phyloP scores from a whole-genome alignment of 2,329 filamentous ascomycete genomes.

The Diaporthe humulicola region DNA sequence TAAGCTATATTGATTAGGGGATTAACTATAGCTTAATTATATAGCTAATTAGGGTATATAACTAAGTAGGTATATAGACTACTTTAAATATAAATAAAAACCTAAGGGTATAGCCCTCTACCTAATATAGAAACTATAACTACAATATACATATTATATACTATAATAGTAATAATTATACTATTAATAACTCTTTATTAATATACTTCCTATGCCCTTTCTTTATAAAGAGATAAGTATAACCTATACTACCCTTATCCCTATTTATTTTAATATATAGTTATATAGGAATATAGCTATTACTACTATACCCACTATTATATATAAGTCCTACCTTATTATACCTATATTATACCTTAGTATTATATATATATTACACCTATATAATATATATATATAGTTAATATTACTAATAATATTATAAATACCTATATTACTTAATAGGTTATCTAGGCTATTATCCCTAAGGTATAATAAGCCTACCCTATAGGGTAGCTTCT shows the following conservation, averaged over 20 bases:
- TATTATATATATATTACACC: no score
- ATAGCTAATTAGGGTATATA: neutral
- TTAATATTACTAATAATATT: neutral
- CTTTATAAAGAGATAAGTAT: neutral
- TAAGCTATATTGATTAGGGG: neutral
- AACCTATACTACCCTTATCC: no score
- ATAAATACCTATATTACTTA: neutral
- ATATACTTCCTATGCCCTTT: neutral
- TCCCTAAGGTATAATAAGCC: neutral
- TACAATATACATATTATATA: neutral
- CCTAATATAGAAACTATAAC: neutral
- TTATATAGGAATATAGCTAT: neutral
- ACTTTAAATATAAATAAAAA: no score
- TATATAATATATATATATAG: neutral
- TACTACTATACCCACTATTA: no score
- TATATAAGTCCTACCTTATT: no score
- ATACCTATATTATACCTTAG: no score
- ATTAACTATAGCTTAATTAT: neutral
- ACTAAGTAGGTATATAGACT: neutral
- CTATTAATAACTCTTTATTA: neutral
- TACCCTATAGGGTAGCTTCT: no score
- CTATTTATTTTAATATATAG: neutral
- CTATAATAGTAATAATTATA: neutral
- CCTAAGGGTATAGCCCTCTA: neutral
- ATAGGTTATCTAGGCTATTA: neutral